phyloP scores from a whole-genome alignment of 192 early-diverging fungal genomes.

The Helicostylum pulchrum region DNA sequence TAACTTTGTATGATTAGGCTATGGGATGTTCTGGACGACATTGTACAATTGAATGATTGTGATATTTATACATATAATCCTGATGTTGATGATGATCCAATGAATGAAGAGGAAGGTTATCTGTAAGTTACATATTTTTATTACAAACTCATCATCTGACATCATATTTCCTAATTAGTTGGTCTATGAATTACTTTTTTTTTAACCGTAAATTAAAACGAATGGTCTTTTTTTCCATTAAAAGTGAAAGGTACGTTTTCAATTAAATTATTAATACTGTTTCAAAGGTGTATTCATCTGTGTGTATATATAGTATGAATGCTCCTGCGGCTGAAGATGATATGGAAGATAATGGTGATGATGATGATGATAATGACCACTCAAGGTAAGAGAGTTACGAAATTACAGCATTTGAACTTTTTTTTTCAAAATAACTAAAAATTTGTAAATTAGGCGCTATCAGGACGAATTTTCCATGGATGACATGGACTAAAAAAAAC shows the following conservation, averaged over 20 bases:
- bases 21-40: slow-evolving; percentile 86
- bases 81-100: slow-evolving; percentile 84
- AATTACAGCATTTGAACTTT: no score
- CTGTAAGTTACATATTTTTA: slow-evolving; percentile 51
- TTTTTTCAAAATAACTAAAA: no score
- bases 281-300: no score
- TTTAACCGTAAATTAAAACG: slow-evolving; percentile 88
- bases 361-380: slow-evolving; percentile 33
- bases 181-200: slow-evolving; percentile 98
- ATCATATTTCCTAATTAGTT: slow-evolving; percentile 47
- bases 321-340: slow-evolving; percentile 57
- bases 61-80: slow-evolving; percentile 92
- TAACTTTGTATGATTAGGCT: slow-evolving; percentile 48
- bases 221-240: slow-evolving; percentile 89
- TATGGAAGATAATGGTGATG: slow-evolving; percentile 26
- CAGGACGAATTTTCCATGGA: slow-evolving; percentile 69
- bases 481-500: slow-evolving; percentile 47
- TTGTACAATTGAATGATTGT: slow-evolving; percentile 78
- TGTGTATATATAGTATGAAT: slow-evolving; percentile 45
- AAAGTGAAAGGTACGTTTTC: slow-evolving; percentile 76
- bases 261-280: no score
- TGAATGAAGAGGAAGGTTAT: slow-evolving; percentile 78
- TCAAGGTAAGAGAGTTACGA: not conserved
- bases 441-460: slow-evolving; percentile 40
- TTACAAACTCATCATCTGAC: slow-evolving; percentile 10